Conservation (phyloP, 2,329 filamentous ascomycete genomes). For the Eutypella sp. region DNA sequence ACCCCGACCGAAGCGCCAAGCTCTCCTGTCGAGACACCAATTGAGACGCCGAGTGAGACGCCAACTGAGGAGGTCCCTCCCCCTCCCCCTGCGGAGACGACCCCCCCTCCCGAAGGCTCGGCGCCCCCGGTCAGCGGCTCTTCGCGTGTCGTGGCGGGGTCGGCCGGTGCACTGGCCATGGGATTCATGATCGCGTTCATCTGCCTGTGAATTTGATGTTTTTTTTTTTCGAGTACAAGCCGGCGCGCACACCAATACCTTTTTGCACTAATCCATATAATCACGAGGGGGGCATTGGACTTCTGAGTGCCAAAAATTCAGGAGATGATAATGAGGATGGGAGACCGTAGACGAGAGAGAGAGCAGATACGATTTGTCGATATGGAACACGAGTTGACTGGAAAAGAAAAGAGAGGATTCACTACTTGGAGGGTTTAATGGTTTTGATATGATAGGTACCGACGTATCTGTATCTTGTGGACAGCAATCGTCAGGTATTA, state of each 20-base stretch:
- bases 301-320: not conserved
- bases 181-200: constrained; percentile 29
- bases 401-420: too few species aligned
- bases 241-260: too few species aligned
- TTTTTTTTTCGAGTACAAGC: not conserved
- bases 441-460: too few species aligned
- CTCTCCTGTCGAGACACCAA: not conserved
- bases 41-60: not conserved
- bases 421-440: too few species aligned
- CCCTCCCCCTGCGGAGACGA: constrained; percentile 8
- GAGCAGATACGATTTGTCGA: too few species aligned
- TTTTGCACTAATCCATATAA: not conserved
- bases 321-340: not conserved
- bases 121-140: constrained; percentile 25
- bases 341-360: too few species aligned
- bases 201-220: constrained; percentile 27
- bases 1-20: not conserved
- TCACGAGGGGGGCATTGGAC: not conserved
- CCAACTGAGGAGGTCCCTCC: too few species aligned
- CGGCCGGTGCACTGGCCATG: constrained; percentile 29
- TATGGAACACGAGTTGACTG: too few species aligned
- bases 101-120: constrained; percentile 19
- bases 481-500: too few species aligned
- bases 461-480: too few species aligned
- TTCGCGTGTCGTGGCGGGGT: constrained; percentile 25